phyloP scores from a whole-genome alignment of 768 basidiomycete genomes.

The Pulveroboletus sp. region DNA sequence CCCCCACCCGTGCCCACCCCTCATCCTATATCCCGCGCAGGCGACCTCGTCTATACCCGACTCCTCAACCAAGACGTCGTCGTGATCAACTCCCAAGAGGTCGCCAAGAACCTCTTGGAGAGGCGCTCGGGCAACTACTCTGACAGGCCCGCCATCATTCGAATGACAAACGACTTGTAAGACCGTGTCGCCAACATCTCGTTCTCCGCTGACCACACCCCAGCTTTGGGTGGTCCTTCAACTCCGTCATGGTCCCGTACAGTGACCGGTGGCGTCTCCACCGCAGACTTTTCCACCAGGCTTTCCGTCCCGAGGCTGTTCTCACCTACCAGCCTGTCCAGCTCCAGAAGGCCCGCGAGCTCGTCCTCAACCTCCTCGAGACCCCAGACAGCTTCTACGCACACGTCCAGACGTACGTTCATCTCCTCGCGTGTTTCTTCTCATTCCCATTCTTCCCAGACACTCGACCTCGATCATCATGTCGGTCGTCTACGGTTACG shows the following conservation, averaged over 20 bases:
- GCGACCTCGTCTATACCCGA: conserved; percentile 36
- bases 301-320: conserved; percentile 22
- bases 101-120: conserved; percentile 42
- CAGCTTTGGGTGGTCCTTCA: conserved; percentile 31
- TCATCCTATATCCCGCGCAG: conserved; percentile 11
- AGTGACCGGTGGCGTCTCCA: conserved; percentile 29
- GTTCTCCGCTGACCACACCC: not conserved
- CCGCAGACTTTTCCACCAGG: conserved; percentile 27
- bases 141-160: conserved; percentile 34
- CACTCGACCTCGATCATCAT: conserved; percentile 28
- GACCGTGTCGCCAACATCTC: not conserved
- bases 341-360: conserved; percentile 24
- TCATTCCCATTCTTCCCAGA: conserved; percentile 3
- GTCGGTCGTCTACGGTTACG: conserved; percentile 31
- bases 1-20: conserved; percentile 10
- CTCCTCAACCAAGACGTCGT: conserved; percentile 36
- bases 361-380: conserved; percentile 25
- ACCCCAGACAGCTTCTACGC: conserved; percentile 12
- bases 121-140: conserved; percentile 44
- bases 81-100: conserved; percentile 38
- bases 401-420: conserved; percentile 26
- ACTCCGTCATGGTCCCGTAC: conserved; percentile 28
- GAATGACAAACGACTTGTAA: conserved; percentile 30
- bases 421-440: not conserved
- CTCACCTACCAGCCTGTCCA: conserved; percentile 21